Conservation (phyloP, 1,139 yeast genomes). For the Diutina scorzettiae region DNA sequence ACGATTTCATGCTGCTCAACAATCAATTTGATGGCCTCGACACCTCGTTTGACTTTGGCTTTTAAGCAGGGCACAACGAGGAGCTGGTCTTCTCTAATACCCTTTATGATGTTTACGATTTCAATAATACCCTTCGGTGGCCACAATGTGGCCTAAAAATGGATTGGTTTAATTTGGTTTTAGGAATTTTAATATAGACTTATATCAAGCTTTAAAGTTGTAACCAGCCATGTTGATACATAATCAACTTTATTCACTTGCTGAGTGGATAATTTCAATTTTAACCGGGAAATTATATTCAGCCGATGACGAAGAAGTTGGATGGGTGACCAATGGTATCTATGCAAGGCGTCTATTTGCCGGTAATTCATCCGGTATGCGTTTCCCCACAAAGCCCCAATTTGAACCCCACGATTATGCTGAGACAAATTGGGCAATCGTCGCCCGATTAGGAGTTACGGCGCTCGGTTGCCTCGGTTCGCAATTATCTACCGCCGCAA, state of each 20-base stretch:
- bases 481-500: too few species aligned
- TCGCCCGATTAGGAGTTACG: too few species aligned
- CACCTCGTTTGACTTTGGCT: constrained; percentile 5
- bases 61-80: not conserved
- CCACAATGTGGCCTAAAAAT: not conserved
- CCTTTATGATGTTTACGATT: not conserved
- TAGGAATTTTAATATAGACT: not conserved
- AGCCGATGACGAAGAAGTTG: too few species aligned
- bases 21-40: constrained; percentile 4
- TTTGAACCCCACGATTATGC: not conserved
- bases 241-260: not conserved
- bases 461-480: too few species aligned
- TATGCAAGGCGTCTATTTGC: not conserved
- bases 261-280: too few species aligned
- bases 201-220: not conserved
- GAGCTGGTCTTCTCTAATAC: not conserved
- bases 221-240: not conserved
- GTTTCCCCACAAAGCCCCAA: not conserved
- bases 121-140: not conserved
- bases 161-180: not conserved
- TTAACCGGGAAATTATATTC: too few species aligned
- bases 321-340: too few species aligned
- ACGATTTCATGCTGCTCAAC: constrained; percentile 1
- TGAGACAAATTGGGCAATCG: too few species aligned
- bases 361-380: not conserved